These are phyloP conservation scores for Metschnikowia baotianmanensis DNA, from an alignment of 805 yeast genomes.

Conservation along the genomic window DNA sequence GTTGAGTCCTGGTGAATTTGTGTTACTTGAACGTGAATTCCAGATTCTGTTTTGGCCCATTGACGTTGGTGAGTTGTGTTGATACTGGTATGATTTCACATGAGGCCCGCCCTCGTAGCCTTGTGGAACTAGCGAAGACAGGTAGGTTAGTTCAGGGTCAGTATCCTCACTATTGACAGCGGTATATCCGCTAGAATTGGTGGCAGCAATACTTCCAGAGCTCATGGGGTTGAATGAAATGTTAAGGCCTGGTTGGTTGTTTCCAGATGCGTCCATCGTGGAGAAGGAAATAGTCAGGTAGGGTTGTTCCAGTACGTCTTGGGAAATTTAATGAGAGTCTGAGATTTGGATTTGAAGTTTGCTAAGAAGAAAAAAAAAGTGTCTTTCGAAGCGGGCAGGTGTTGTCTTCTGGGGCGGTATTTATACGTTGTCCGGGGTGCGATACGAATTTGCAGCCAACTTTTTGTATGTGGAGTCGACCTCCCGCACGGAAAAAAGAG, in stretches of 20 bases:
- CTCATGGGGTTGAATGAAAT: conserved; percentile 16
- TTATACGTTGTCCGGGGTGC: conserved; percentile 12
- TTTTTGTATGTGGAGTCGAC: conserved; percentile 5
- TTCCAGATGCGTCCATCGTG: conserved; percentile 9
- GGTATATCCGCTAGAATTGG: conserved; percentile 17
- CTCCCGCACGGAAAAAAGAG: conserved; percentile 7
- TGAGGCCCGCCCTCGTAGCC: conserved; percentile 9
- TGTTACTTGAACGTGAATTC: conserved; percentile 8
- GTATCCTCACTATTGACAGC: conserved; percentile 15
- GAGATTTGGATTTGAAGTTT: neutral
- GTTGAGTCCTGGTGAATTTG: conserved; percentile 6
- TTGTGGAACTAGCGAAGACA: conserved; percentile 7
- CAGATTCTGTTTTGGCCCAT: conserved; percentile 8
- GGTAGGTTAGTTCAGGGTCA: conserved; percentile 14
- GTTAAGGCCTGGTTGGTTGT: conserved; percentile 17
- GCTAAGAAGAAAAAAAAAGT: neutral
- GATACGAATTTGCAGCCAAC: conserved; percentile 18
- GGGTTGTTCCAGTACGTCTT: conserved; percentile 1
- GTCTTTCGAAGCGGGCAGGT: neutral
- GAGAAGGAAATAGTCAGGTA: neutral
- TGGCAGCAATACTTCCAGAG: conserved; percentile 19
- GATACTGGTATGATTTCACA: conserved; percentile 10
- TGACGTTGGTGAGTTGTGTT: conserved; percentile 7
- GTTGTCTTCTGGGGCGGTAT: conserved; percentile 5
- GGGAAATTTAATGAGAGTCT: neutral